Evolutionary conservation across 192 early-diverging fungal genomes (phyloP), one percentile per base, ranked within the genome.

Genomic region (Allomyces macrogynus): DNA sequence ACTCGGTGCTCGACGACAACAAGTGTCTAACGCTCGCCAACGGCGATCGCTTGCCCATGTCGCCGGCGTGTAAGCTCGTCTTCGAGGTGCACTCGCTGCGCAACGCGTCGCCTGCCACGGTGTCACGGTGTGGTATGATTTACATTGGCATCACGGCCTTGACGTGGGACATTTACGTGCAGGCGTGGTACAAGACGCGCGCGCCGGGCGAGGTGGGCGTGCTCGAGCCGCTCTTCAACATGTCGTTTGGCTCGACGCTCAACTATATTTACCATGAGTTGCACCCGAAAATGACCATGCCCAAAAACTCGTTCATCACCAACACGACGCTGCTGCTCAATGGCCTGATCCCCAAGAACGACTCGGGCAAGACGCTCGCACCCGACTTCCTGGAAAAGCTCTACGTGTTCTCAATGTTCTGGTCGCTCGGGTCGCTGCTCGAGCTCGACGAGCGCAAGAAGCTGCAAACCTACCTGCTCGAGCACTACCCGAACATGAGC

Each of bases 121-220:
- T 99, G 43, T 89, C 86, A 77, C 91, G 97, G 42, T 99, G 97
- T 74, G 97, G 97, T 72, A 99, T 99, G 97, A 91, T 99, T 44
- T 99, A 93, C 94, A 97, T 98, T 72, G 89, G 88, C 72, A 87
- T 88, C 63, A 88, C 89, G 69, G 87, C 94, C 0, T 85, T 97
- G 61, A 83, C 76, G 3, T 71, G 86, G 43, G 74, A 76, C 12
- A 92, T 97, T 89, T 69, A 87, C 26, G 81, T 86, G 69, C 70
- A 81, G 67, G 79, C 91, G 70, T 97, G 96, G 66, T 79, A 97
- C 61, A 83, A 81, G 26, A 85, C 84, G 2, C 74, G 97, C 4
- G 80, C 84, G 26, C 70, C 74, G 12, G 77, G 84, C 32, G 77
- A 84, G 11, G 79, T 95, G 77, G 86, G 86, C 67, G 92, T 92